Evolutionary conservation across 208 protist genomes (phyloP).

Genomic region (Trypanosoma avium): DNA sequence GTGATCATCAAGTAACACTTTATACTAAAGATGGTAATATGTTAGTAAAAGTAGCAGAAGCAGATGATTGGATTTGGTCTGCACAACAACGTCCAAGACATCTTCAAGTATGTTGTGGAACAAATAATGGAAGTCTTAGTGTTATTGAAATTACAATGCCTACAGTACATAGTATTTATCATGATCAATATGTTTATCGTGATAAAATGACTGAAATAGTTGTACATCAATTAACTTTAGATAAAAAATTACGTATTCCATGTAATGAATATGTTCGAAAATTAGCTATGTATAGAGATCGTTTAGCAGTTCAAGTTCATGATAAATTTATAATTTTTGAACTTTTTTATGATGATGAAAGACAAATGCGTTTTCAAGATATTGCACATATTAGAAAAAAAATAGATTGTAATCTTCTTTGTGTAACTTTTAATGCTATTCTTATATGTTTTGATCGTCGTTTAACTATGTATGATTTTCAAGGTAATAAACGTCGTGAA

Average conservation of each 20-base stretch:
- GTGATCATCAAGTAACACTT: conserved; percentile 89
- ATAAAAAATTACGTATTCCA: conserved; percentile 84
- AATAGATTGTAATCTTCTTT: conserved; percentile 92
- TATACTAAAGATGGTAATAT: conserved; percentile 88
- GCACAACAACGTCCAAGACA: conserved; percentile 73
- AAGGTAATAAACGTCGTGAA: conserved; percentile 90
- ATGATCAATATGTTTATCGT: conserved; percentile 95
- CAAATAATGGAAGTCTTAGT: conserved; percentile 90
- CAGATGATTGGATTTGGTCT: conserved; percentile 89
- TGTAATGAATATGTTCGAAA: conserved; percentile 96
- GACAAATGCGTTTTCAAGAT: conserved; percentile 86
- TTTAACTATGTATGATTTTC: conserved; percentile 91
- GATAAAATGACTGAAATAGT: conserved; percentile 96
- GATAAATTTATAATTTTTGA: conserved; percentile 95
- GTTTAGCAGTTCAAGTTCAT: conserved; percentile 93
- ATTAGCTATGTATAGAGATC: conserved; percentile 93
- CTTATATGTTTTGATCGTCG: conserved; percentile 87
- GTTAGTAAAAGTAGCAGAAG: conserved; percentile 69
- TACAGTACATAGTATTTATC: conserved; percentile 94
- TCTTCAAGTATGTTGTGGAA: conserved; percentile 83
- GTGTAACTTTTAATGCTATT: conserved; percentile 88
- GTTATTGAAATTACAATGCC: conserved; percentile 85
- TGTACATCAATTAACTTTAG: conserved; percentile 92
- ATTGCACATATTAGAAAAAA: conserved; percentile 92
- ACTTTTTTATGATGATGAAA: conserved; percentile 88